Evolutionary conservation across 2,329 filamentous ascomycete species (phyloP).

Genomic region (Phoma sp.): DNA sequence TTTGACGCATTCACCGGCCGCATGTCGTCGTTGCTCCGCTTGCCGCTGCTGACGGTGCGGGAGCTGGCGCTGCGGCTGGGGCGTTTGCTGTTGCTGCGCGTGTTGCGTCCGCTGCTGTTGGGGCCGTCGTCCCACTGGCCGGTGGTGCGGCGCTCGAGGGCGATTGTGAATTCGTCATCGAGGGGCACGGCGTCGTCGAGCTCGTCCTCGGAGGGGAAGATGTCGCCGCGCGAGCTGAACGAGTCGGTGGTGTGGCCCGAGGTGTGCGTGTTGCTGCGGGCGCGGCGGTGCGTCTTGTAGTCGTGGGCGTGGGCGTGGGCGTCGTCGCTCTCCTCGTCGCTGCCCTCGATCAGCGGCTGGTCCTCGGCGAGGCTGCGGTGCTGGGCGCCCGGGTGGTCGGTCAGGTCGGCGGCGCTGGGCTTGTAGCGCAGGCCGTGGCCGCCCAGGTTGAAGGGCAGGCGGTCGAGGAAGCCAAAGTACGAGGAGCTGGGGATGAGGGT

Average conservation of each 20-base stretch:
- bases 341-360: conserved; percentile 72
- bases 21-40: neutral
- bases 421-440: conserved; percentile 81
- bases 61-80: conserved; percentile 31
- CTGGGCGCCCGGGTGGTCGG: conserved; percentile 76
- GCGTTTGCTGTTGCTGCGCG: conserved; percentile 48
- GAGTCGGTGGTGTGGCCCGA: conserved; percentile 86
- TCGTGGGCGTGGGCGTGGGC: conserved; percentile 10
- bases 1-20: neutral
- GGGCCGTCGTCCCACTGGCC: conserved; percentile 67
- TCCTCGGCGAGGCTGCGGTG: conserved; percentile 65
- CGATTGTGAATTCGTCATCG: conserved; percentile 89
- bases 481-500: conserved; percentile 90
- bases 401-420: conserved; percentile 87
- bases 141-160: conserved; percentile 73
- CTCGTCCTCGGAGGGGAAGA: conserved; percentile 91
- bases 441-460: conserved; percentile 84
- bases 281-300: conserved; percentile 55
- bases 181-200: conserved; percentile 87
- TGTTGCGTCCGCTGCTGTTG: conserved; percentile 57
- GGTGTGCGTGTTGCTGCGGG: conserved; percentile 78
- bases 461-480: conserved; percentile 82
- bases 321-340: conserved; percentile 52
- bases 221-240: conserved; percentile 82
- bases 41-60: conserved; percentile 1